Percentiles rank a stretch among this genome's conserved stretches.
phyloP scores from a whole-genome alignment of 83 land plant genomes.

The Thuja plicata region DNA sequence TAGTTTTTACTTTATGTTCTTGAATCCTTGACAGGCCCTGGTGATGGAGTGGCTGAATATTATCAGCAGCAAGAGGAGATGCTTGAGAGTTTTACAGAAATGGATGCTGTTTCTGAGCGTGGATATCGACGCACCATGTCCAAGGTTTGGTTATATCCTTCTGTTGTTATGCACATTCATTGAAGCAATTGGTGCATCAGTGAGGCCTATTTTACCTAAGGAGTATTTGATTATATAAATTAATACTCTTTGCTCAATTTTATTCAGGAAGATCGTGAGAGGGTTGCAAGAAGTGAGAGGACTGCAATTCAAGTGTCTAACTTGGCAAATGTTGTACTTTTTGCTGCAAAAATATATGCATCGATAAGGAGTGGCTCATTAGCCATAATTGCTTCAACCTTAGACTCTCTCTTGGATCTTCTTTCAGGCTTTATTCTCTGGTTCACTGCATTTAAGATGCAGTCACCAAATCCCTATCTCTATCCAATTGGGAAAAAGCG shows the following conservation, averaged over 20 bases:
- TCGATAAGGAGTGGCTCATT: slow-evolving; percentile 81
- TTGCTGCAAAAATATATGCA: slow-evolving; percentile 88
- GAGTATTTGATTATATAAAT: not conserved
- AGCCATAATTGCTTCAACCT: slow-evolving; percentile 89
- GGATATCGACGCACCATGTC: slow-evolving; percentile 19
- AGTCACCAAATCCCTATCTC: slow-evolving; percentile 80
- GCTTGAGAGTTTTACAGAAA: slow-evolving; percentile 23
- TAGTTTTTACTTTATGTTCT: not conserved
- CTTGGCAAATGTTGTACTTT: slow-evolving; percentile 61
- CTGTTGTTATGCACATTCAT: not conserved
- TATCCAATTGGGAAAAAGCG: slow-evolving; percentile 97
- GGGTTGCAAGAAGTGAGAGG: slow-evolving; percentile 16
- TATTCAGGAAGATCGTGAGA: slow-evolving; percentile 24
- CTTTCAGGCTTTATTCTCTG: slow-evolving; percentile 90
- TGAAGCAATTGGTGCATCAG: not conserved
- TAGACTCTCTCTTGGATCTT: slow-evolving; percentile 91
- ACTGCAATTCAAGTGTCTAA: slow-evolving; percentile 26
- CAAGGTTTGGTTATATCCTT: slow-evolving; percentile 16
- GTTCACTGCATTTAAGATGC: slow-evolving; percentile 91
- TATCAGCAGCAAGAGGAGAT: slow-evolving; percentile 70
- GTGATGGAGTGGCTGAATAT: slow-evolving; percentile 66
- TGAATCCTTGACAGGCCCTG: slow-evolving; percentile 13
- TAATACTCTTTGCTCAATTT: not conserved
- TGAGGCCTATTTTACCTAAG: too few relatives aligned
- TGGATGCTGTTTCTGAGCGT: slow-evolving; percentile 20